Evolutionary conservation across 805 yeast species (phyloP), one percentile per base, ranked within the genome.

Genomic region (Tetrapisispora phaffii): DNA sequence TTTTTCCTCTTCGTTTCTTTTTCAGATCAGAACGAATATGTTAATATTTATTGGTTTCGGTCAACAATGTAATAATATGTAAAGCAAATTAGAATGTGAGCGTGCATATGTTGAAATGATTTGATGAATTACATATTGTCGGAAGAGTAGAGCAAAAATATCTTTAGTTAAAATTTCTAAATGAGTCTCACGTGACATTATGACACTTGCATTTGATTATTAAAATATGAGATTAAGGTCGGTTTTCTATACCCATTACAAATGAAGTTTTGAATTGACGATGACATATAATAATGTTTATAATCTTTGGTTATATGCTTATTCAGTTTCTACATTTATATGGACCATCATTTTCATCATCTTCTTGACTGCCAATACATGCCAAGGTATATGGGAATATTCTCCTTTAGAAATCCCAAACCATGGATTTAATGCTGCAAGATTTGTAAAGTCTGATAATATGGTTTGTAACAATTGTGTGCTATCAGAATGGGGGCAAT

Each of bases 401-500:
- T 52, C 55, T 6, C 62, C 59, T 22, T 57, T 60, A 3, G 64
- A 54, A 4, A 65, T 63, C 7, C 70, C 68, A 48, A 63, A 67
- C 73, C 73, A 54, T 44, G 65, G 43, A 50, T 62, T 53, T 48
- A 62, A 46, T 1, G 65, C 62, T 1, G 79, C 73, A 39, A 83
- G 56, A 46, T 77, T 77, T 55, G 81, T 73, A 65, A 76, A 81
- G 48, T 85, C 90, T 21, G 65, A 61, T 50, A 85, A 63, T 2
- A 84, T 56, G 13, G 72, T 70, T 48, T 71, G 75, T 69, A 85
- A 66, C 22, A 84, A 61, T 17, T 70, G 70, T 1, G 78, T 69
- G 45, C 77, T 73, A 62, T 84, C 76, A 34, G 78, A 77, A 33
- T 78, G 76, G 16, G 88, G 86, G 54, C 90, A 84, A 56, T 88